phyloP scores from a whole-genome alignment of 306 rosid species.

The Pueraria montana region DNA sequence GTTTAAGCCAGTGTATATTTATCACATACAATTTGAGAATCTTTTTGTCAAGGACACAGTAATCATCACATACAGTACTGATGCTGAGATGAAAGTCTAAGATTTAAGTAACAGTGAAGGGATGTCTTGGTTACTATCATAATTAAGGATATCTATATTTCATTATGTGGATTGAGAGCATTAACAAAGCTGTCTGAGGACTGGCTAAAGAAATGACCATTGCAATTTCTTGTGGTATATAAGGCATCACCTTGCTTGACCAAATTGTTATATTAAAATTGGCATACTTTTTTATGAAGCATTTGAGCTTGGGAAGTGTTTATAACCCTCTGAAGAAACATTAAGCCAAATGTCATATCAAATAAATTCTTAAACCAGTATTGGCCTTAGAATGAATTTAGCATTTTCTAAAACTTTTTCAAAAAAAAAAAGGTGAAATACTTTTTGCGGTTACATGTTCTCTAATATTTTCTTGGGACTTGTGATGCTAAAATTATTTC shows the following conservation, averaged over 20 bases:
- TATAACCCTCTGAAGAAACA: constrained; percentile 24
- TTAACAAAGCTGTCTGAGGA: constrained; percentile 7
- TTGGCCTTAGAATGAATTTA: background rate
- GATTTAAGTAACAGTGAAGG: constrained; percentile 24
- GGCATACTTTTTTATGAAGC: background rate
- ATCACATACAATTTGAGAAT: constrained; percentile 38
- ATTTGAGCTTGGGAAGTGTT: background rate
- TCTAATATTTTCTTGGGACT: constrained; percentile 6
- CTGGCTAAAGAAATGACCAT: constrained; percentile 23
- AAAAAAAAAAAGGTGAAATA: background rate
- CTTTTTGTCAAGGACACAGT: constrained; percentile 17
- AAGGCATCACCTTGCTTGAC: background rate
- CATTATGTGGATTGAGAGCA: constrained; percentile 5
- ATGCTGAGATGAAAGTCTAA: background rate
- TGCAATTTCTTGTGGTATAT: constrained; percentile 28
- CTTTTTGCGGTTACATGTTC: background rate
- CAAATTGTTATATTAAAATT: constrained; percentile 15
- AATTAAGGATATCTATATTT: constrained; percentile 11
- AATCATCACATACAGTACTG: constrained; percentile 15
- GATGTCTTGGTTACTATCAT: constrained; percentile 9
- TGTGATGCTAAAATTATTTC: constrained; percentile 28
- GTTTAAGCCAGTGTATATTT: constrained; percentile 28
- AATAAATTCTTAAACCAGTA: constrained; percentile 17
- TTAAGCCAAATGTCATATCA: background rate
- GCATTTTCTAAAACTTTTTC: background rate